A percentile compares a stretch with the other conserved stretches of the same genome.
phyloP scores from a whole-genome alignment of 495 filamentous ascomycete species.

The Copromyces sp. region DNA sequence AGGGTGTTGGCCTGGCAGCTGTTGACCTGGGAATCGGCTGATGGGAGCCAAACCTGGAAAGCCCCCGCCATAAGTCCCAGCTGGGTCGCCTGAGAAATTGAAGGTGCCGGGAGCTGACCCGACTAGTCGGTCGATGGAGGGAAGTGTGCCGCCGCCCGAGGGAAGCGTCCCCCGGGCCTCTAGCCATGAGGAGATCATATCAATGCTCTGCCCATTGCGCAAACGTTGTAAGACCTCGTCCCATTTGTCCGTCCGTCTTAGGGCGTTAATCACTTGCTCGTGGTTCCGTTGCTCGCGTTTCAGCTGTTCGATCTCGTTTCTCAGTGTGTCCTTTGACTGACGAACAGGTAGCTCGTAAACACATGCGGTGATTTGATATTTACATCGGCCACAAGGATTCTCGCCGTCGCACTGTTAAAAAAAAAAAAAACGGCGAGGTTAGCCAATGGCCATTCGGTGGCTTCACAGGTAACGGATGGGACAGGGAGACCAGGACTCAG shows the following conservation, averaged over 20 bases:
- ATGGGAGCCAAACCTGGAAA: background rate
- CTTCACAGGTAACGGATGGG: background rate
- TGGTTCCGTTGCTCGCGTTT: constrained; percentile 34
- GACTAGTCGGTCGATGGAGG: constrained; percentile 1
- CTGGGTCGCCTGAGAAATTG: background rate
- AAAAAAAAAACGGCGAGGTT: background rate
- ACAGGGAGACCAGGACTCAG: background rate
- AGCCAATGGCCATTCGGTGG: background rate
- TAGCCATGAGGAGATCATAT: constrained; percentile 39
- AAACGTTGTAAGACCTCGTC: constrained; percentile 40
- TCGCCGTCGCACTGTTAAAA: constrained; percentile 41
- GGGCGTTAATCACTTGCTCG: constrained; percentile 37
- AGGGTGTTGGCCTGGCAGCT: constrained; percentile 1
- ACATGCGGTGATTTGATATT: constrained; percentile 37
- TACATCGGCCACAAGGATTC: constrained; percentile 41
- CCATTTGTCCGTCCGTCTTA: constrained; percentile 30
- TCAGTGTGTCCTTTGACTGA: constrained; percentile 44
- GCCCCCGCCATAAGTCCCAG: background rate
- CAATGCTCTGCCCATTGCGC: constrained; percentile 38
- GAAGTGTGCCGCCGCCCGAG: constrained; percentile 6
- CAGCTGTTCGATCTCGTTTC: constrained; percentile 42
- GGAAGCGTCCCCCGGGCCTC: constrained; percentile 18
- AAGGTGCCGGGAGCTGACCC: background rate
- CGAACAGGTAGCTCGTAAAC: constrained; percentile 44
- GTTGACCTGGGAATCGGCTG: background rate